Base-by-base conservation (phyloP, 345 rosid species). In the Sisymbrium irio region DNA sequence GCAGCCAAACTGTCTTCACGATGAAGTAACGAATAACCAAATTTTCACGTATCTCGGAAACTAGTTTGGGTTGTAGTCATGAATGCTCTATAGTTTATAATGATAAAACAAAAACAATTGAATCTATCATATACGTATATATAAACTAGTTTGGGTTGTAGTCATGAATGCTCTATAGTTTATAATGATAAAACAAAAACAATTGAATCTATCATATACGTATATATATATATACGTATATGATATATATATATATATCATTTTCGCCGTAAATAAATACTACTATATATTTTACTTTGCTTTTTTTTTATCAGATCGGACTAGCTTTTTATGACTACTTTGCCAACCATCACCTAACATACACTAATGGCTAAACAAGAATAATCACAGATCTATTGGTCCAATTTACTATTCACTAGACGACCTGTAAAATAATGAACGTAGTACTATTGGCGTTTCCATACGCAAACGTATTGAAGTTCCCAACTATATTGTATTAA, bases 401-500 rank as follows among this genome's bases (percentile, higher is more conserved):
- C 61, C 53, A 57, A 18, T 9, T 0, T 2, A 7, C 18, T 9
- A 67, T 32, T 60, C 54, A 60, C 9, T 19, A n/a, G 63, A 72
- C 70, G 54, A 73, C 46, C 77, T 36, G 33, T 73, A 20, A 41
- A 53, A 6, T 62, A 58, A n/a, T 30, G 17, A 3, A 37, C 58
- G 7, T 27, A 33, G 6, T 53, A 65, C 9, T 17, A 17, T 36
- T 44, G 49, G 47, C 59, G 41, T 73, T 60, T 37, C 17, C 10
- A 17, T 4, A 39, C 20, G 30, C 15, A 36, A 56, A 25, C 37
- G 39, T 39, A 30, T 30, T 39, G 47, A 32, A 50, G 55, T 50
- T 67, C 78, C 62, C 78, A 67, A 75, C 63, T 9, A 60, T 4
- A 67, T 74, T 47, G 11, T 6, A 3, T 27, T 28, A 50, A 60